These are phyloP conservation scores for Sphaerobolus stellatus DNA, from an alignment of 1,284 basidiomycete genomes.

Conservation along the genomic window DNA sequence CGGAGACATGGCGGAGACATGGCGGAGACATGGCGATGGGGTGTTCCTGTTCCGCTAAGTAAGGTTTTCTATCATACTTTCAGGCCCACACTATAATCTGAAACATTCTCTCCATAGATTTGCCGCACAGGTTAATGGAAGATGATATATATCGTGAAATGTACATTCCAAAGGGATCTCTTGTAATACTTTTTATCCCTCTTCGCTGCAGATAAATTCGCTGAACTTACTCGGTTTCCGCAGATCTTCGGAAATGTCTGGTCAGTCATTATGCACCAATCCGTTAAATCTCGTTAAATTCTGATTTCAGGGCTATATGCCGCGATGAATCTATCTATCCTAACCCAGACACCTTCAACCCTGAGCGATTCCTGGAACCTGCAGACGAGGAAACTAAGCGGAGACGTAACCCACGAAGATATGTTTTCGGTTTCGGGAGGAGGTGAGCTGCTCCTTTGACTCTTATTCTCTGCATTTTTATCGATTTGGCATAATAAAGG, in stretches of 20 bases:
- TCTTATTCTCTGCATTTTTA: too few species aligned
- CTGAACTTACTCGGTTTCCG: too few species aligned
- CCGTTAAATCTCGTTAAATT: neutral
- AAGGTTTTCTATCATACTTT: neutral
- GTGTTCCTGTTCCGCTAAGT: neutral
- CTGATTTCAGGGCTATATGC: neutral
- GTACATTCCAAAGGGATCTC: conserved; percentile 14
- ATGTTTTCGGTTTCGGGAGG: neutral
- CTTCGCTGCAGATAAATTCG: too few species aligned
- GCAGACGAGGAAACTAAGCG: neutral
- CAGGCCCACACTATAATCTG: neutral
- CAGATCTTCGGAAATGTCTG: conserved; percentile 4
- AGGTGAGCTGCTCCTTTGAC: neutral
- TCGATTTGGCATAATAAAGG: too few species aligned
- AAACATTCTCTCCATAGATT: neutral
- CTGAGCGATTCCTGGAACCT: conserved; percentile 8
- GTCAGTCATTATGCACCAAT: neutral
- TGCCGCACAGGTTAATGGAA: conserved; percentile 13
- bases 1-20: too few species aligned
- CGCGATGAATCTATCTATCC: conserved; percentile 9
- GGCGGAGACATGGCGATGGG: neutral
- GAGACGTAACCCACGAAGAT: neutral
- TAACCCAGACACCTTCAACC: conserved; percentile 6
- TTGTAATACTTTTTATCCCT: neutral
- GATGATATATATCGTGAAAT: conserved; percentile 17